Base-by-base conservation (phyloP, 805 yeast genomes). In the Myxozyma neotropica region DNA sequence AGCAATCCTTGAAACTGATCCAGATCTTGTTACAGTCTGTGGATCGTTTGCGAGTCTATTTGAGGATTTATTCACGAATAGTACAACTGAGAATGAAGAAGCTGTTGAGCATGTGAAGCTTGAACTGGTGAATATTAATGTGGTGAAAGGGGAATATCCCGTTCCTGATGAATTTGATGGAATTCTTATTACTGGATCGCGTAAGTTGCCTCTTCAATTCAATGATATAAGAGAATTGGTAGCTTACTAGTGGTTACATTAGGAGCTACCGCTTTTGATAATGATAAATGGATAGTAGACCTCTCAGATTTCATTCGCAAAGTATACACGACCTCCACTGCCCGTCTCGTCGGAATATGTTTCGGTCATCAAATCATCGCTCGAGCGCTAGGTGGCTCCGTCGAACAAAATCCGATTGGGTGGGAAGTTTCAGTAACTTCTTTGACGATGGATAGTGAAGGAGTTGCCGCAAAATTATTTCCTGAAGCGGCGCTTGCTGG, bases 281-380 rank as follows among this genome's bases (percentile, higher is more conserved):
- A 71, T 54, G 69, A 64, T 8, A 64, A 57, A 44, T 77, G 78
- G 78, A 74, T 77, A 38, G 38, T 66, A 17, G 58, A 67, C 51
- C 68, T 77, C n/a, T 66, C 69, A 3, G 73, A 67, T 36, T 77
- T 59, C 55, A 54, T 68, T 15, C 45, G 53, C 40, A 31, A 40
- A 6, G 55, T 48, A 12, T 42, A 58, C 39, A 40, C 15, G 21
- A 15, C 44, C 23, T 12, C 60, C 31, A 4, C 26, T 10, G 36
- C 49, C 35, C 56, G 61, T 13, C 40, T 84, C 3, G 79, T 82
- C 4, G 95, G 96, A 2, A 76, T 90, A 43, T 90, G 97, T 72
- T 90, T 89, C 71, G 97, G 96, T 4, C 97, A 91, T 72, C 97
- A 90, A 71, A 78, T 89, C 24, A 72, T 90, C 15, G 85, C 84